Percentiles rank a stretch among this genome's conserved stretches.
phyloP scores from a whole-genome alignment of 345 rosid genomes.

The Carallia brachiata region DNA sequence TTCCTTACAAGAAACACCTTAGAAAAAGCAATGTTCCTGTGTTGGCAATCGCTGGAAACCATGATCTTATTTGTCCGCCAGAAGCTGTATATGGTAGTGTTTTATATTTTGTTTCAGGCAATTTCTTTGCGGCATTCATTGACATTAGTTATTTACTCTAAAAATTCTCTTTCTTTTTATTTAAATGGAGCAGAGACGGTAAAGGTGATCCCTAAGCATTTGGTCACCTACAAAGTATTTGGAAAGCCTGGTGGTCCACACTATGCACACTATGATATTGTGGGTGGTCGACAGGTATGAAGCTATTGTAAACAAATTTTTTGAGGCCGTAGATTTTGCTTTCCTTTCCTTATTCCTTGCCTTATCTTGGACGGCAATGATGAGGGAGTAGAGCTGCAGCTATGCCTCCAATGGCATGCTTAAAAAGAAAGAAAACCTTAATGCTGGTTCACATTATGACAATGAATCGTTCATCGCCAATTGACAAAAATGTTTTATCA shows the following conservation, averaged over 20 bases:
- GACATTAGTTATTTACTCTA: background rate
- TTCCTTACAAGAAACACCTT: slow-evolving; percentile 69
- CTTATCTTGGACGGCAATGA: background rate
- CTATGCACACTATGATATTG: slow-evolving; percentile 80
- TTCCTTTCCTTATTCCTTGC: background rate
- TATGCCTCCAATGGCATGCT: background rate
- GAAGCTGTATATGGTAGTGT: slow-evolving; percentile 76
- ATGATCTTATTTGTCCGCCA: slow-evolving; percentile 75
- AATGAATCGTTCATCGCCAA: too few relatives aligned
- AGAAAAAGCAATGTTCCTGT: slow-evolving; percentile 66
- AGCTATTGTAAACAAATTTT: slow-evolving; percentile 6
- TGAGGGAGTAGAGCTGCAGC: background rate
- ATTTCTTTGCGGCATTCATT: background rate
- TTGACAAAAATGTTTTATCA: too few relatives aligned
- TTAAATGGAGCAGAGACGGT: slow-evolving; percentile 62
- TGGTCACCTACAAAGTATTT: slow-evolving; percentile 59
- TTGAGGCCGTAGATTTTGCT: background rate
- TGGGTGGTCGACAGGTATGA: slow-evolving; percentile 64
- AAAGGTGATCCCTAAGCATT: slow-evolving; percentile 56
- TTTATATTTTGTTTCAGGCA: background rate
- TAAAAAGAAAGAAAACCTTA: background rate
- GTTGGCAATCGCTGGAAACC: slow-evolving; percentile 80
- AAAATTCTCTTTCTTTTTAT: background rate
- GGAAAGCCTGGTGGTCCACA: slow-evolving; percentile 80
- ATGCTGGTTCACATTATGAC: background rate